These are phyloP conservation scores for Apiospora aurea DNA, from an alignment of 2,329 filamentous ascomycete genomes.

Conservation along the genomic window DNA sequence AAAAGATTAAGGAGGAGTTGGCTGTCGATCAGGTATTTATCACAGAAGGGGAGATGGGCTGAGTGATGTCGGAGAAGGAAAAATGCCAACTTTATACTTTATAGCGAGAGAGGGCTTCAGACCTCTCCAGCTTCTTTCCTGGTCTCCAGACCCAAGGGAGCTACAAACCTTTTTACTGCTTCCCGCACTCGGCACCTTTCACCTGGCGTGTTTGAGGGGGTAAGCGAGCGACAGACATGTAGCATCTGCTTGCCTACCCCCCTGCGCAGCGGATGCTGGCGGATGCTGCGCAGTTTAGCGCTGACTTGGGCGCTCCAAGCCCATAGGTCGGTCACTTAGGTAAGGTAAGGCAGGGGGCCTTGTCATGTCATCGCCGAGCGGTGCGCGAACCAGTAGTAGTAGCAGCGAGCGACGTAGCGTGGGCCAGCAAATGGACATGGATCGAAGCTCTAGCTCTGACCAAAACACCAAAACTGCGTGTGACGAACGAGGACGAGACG, in stretches of 20 bases:
- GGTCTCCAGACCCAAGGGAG: background rate
- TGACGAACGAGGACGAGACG: conserved; percentile 1
- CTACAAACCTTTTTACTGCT: background rate
- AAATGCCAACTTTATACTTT: conserved; percentile 9
- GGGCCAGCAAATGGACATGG: conserved; percentile 3
- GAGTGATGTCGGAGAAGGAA: background rate
- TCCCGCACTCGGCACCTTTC: conserved; percentile 3
- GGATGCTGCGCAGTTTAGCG: background rate
- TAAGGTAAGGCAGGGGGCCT: background rate
- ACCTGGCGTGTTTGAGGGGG: background rate
- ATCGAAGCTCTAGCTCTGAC: background rate
- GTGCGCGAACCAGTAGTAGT: background rate
- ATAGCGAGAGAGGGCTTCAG: conserved; percentile 14
- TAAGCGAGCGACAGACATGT: background rate
- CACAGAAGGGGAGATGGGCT: background rate
- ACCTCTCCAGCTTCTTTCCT: background rate
- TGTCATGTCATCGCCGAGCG: background rate
- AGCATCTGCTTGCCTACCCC: background rate
- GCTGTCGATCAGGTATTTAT: background rate
- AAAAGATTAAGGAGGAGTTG: background rate
- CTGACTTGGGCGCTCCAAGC: background rate
- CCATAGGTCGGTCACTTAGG: background rate
- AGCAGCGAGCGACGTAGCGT: background rate
- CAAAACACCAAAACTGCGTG: background rate
- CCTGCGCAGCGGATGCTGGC: background rate